These are phyloP conservation scores for Solanum chacoense DNA, from an alignment of 305 asterid species.

Conservation along the genomic window DNA sequence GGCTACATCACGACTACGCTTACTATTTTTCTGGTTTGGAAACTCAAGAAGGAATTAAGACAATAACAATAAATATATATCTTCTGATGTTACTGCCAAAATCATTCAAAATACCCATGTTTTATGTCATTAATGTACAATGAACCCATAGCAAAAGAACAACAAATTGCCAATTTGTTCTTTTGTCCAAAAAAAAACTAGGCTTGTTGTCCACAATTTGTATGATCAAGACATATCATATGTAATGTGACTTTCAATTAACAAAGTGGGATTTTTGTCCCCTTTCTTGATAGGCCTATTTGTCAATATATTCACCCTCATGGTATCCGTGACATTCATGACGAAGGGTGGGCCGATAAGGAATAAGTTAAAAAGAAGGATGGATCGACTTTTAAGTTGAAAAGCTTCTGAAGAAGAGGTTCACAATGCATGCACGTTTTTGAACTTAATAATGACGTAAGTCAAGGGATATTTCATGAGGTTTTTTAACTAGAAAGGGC, in stretches of 20 bases:
- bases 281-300: background rate
- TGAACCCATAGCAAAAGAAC: background rate
- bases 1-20: accelerated
- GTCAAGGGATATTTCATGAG: background rate
- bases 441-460: background rate
- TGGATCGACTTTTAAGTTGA: background rate
- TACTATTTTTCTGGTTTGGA: background rate
- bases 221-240: background rate
- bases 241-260: background rate
- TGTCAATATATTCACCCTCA: background rate
- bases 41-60: background rate
- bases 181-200: background rate
- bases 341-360: background rate
- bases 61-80: background rate
- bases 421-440: background rate
- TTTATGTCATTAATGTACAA: background rate
- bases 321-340: background rate
- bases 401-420: background rate
- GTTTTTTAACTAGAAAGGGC: background rate
- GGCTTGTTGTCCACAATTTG: background rate
- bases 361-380: background rate
- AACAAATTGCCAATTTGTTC: background rate
- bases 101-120: background rate
- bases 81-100: background rate
- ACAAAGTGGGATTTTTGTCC: background rate